Evolutionary conservation across 2,329 filamentous ascomycete species (phyloP), one percentile per base, ranked within the genome.

Genomic region (Colletotrichum higginsianum): DNA sequence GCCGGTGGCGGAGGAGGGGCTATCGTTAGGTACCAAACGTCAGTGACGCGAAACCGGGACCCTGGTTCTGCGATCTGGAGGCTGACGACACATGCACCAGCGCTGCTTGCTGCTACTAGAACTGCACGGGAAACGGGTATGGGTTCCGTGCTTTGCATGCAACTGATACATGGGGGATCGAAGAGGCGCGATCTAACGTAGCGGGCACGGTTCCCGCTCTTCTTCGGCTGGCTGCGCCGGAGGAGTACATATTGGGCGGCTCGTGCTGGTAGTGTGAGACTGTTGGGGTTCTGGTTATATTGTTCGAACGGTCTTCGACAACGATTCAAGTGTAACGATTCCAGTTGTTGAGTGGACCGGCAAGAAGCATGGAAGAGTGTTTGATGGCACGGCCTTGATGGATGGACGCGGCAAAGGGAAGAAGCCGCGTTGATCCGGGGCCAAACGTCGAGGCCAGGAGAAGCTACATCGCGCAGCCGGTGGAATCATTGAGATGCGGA

Each of bases 151-250:
- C 66, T 66, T 52, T 65, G 56, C 57, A 71, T 71, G 57, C 52
- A 63, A 57, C 64, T 67, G 68, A 71, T 62, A 62, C 67, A 50
- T 62, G 53, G 53, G 53, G 40, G 47, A 56, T 63, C 63, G 63
- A 66, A 47, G 66, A 18, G 26, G 35, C 56, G 63, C 42, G 56
- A 53, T 62, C 68, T 46, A 71, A 71, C 68, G 68, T 62, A 53
- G 62, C 64, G 68, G 64, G 57, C 64, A 63, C 58, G 52, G 44
- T 30, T 30, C 40, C 67, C 55, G 67, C 49, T 65, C 61, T 57
- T 47, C n/a, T 6, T 49, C 63, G 67, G 56, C 44, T 26, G 50
- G 44, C 44, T 18, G 18, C 8, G 15, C 42, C 57, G 52, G 57
- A 67, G 15, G 60, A 61, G 61, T 62, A 67, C 44, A 60, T 52